Base-by-base conservation (phyloP, 495 filamentous ascomycete genomes). In the Venustampulla echinocandica region DNA sequence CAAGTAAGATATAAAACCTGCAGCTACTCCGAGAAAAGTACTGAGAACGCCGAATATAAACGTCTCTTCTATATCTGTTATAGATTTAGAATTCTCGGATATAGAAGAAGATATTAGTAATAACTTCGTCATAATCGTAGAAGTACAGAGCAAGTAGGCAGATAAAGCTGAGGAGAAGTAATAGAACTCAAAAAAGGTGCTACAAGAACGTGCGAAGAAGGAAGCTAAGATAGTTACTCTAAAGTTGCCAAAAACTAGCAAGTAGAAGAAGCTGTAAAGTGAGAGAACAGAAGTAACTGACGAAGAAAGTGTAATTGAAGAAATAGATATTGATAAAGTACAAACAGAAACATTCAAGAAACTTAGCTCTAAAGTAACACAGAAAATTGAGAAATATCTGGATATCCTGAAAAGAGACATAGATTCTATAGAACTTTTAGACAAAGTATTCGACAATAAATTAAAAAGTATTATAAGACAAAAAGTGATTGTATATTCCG, bases 221-320 rank as follows among this genome's bases (percentile, higher is more conserved):
- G 27, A 30, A 30, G n/a, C 7, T 7, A 30, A 30, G 27, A 7
- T 30, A 30, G 27, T n/a, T 7, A n/a, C 27, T 30, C 27, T 30
- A 30, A 30, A n/a, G n/a, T 7, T 30, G 7, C 27, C 27, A 7
- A 30, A n/a, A n/a, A 30, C n/a, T n/a, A n/a, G 27, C n/a, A n/a
- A n/a, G n/a, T n/a, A n/a, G n/a, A n/a, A n/a, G n/a, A 30, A 30
- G 7, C 27, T 30, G n/a, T n/a, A 44, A 19, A 3, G 14, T 40
- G 10, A 50, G 35, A 10, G 41, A 40, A 18, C 23, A 40, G 27
- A 46, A 46, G 23, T 42, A 55, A 30, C 50, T 50, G 27, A 42
- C 42, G 21, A 55, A 50, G 43, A 55, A 55, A 13, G 32, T 9
- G 22, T 27, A 46, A 36, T 55, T 42, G 28, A 55, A 28, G 28